A percentile compares a stretch with the other conserved stretches of the same genome.
Conservation (phyloP, 768 basidiomycete species). For the Psilocybe cyanescens region DNA sequence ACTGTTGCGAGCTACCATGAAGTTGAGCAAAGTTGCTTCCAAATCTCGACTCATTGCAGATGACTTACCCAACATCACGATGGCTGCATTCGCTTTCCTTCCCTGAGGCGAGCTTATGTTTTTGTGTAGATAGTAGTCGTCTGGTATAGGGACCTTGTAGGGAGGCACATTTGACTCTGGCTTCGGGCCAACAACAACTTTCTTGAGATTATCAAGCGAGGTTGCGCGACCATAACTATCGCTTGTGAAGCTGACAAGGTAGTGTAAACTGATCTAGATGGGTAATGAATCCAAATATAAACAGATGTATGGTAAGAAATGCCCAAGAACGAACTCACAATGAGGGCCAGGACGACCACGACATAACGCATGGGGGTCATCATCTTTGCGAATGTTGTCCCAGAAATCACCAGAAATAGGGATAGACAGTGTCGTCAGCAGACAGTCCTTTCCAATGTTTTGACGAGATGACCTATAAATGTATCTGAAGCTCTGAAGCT, state of each 20-base stretch:
- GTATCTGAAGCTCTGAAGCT: neutral
- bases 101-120: slow-evolving; percentile 40
- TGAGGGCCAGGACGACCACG: slow-evolving; percentile 49
- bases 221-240: slow-evolving; percentile 67
- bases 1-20: slow-evolving; percentile 54
- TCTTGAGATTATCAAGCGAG: slow-evolving; percentile 48
- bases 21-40: neutral
- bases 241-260: slow-evolving; percentile 67
- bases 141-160: slow-evolving; percentile 61
- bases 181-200: slow-evolving; percentile 32
- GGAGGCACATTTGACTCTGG: slow-evolving; percentile 37
- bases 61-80: slow-evolving; percentile 69
- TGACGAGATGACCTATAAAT: neutral
- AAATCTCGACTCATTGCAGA: neutral
- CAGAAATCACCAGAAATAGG: neutral
- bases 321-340: slow-evolving; percentile 35
- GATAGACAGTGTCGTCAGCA: neutral
- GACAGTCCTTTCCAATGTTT: neutral
- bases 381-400: slow-evolving; percentile 36
- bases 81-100: slow-evolving; percentile 81
- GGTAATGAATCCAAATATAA: neutral
- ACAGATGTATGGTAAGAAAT: neutral
- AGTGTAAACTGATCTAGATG: slow-evolving; percentile 56
- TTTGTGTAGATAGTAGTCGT: slow-evolving; percentile 53
- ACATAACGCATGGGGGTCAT: slow-evolving; percentile 61